Conservation (phyloP, 345 rosid species). For the Camelina hispida region DNA sequence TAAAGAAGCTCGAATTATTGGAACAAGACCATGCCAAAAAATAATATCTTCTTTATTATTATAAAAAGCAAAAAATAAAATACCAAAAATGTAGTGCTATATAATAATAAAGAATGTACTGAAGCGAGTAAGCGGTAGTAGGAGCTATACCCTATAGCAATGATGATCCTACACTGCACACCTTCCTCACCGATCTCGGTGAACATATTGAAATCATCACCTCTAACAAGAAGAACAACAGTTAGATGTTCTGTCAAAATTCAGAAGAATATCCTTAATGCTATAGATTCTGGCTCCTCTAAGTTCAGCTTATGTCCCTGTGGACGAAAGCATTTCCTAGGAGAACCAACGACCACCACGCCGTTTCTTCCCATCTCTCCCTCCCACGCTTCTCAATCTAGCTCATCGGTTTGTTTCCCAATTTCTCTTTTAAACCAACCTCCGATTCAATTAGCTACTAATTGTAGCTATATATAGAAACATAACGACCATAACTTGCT, state of each 20-base stretch:
- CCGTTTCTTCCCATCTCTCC: constrained; percentile 1
- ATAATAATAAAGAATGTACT: too few relatives aligned
- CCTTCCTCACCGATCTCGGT: not conserved
- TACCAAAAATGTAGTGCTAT: too few relatives aligned
- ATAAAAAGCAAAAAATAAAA: too few relatives aligned
- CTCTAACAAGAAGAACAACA: not conserved
- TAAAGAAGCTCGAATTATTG: too few relatives aligned
- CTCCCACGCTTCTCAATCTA: not conserved
- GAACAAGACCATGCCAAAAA: too few relatives aligned
- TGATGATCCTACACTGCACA: not conserved
- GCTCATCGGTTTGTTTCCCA: not conserved
- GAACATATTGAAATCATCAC: not conserved
- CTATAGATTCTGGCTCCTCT: not conserved
- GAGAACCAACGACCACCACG: not conserved
- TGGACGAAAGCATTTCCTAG: not conserved
- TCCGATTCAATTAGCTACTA: not conserved
- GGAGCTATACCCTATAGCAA: not conserved
- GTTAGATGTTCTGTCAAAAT: not conserved
- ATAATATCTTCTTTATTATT: too few relatives aligned
- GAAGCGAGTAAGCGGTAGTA: not conserved
- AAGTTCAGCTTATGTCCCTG: constrained; percentile 2
- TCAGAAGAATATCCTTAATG: not conserved
- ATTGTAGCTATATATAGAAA: not conserved
- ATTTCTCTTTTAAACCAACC: not conserved
- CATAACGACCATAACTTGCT: not conserved